Conservation (phyloP, 768 basidiomycete genomes). For the Termitomyces sp. region DNA sequence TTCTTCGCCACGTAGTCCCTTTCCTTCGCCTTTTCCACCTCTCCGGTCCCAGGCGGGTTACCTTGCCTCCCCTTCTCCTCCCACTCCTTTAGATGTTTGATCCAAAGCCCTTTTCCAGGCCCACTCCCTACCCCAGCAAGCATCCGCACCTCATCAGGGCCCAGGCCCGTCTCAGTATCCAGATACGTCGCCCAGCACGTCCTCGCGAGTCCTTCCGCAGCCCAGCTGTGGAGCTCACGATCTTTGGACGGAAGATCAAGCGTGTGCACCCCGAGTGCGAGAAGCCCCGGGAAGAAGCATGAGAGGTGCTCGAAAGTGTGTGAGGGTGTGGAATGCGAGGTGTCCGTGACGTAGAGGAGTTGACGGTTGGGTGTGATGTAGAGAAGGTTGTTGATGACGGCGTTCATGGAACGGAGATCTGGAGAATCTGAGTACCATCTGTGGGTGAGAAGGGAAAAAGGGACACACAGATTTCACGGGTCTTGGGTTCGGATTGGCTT, state of each 20-base stretch:
- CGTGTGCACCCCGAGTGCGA: conserved; percentile 54
- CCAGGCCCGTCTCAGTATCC: conserved; percentile 61
- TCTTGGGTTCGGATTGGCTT: conserved; percentile 45
- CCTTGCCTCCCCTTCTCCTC: conserved; percentile 32
- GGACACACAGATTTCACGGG: conserved; percentile 54
- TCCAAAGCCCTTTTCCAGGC: conserved; percentile 30
- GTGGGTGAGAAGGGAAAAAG: conserved; percentile 28
- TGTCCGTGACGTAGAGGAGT: conserved; percentile 57
- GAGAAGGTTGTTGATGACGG: conserved; percentile 49
- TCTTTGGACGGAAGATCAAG: conserved; percentile 30
- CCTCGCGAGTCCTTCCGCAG: conserved; percentile 58
- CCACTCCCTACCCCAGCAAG: conserved; percentile 7
- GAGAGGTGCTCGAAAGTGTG: conserved; percentile 59
- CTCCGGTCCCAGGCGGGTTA: conserved; percentile 31
- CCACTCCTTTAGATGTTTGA: conserved; percentile 39
- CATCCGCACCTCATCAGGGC: conserved; percentile 52
- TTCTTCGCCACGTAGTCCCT: conserved; percentile 38
- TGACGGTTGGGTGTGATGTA: conserved; percentile 50
- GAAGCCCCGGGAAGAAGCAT: conserved; percentile 61
- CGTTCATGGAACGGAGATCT: conserved; percentile 47
- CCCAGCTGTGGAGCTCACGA: conserved; percentile 51
- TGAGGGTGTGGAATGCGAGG: conserved; percentile 26
- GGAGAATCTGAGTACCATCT: conserved; percentile 12
- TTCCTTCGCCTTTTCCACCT: conserved; percentile 16
- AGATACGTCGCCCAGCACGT: conserved; percentile 63